phyloP scores from a whole-genome alignment of 768 basidiomycete genomes.

The Pisolithus microcarpus region DNA sequence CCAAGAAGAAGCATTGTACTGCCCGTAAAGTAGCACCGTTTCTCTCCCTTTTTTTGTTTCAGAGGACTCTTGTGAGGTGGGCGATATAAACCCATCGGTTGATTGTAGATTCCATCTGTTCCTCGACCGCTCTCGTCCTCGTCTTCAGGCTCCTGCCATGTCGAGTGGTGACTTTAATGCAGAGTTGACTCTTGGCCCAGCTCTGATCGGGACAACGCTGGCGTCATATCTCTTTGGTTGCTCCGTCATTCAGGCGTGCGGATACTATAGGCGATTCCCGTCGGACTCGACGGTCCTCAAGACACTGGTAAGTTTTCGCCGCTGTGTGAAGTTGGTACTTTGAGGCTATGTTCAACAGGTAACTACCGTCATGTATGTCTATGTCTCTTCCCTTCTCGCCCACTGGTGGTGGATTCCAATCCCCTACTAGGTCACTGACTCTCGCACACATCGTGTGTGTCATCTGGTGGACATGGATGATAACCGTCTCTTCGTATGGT shows the following conservation, averaged over 20 bases:
- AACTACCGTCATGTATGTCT: not conserved
- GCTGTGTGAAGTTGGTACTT: too few relatives aligned
- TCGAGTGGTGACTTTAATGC: not conserved
- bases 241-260: slow-evolving; percentile 2
- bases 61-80: too few relatives aligned
- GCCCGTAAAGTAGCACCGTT: too few relatives aligned
- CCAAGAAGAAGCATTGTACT: too few relatives aligned
- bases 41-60: too few relatives aligned
- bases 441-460: slow-evolving; percentile 1
- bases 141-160: not conserved
- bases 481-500: not conserved
- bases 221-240: slow-evolving; percentile 5
- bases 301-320: not conserved
- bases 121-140: not conserved
- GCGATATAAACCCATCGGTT: too few relatives aligned
- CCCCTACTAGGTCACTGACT: not conserved
- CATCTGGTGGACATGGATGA: slow-evolving; percentile 5
- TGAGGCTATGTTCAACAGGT: not conserved
- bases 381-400: too few relatives aligned
- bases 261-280: slow-evolving; percentile 1
- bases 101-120: too few relatives aligned
- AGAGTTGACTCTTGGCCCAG: slow-evolving; percentile 5
- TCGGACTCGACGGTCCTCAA: not conserved
- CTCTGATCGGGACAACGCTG: not conserved
- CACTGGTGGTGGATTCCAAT: too few relatives aligned